These are phyloP conservation scores for Pseudonitzschia pungens DNA, from an alignment of 108 stramenopile genomes.

Conservation along the genomic window DNA sequence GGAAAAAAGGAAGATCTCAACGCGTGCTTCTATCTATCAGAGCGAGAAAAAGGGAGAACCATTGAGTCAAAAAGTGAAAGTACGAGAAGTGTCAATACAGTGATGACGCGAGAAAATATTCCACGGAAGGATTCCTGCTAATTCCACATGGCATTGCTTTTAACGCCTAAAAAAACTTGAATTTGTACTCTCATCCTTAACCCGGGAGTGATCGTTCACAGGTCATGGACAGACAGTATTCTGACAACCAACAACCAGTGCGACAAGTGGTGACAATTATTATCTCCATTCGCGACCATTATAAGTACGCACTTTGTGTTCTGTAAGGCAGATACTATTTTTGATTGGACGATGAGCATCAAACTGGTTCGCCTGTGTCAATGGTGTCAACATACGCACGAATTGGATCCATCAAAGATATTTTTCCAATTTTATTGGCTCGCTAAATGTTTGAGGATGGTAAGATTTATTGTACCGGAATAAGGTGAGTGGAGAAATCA, in stretches of 20 bases:
- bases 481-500: not conserved
- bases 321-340: not conserved
- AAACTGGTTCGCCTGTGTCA: not conserved
- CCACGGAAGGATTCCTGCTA: not conserved
- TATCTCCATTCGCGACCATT: not conserved
- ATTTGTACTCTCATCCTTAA: not conserved
- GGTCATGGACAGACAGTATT: not conserved
- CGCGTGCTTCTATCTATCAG: not conserved
- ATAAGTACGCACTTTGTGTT: not conserved
- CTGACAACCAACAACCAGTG: not conserved
- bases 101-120: not conserved
- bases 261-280: not conserved
- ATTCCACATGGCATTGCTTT: not conserved
- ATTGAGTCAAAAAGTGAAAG: not conserved
- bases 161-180: not conserved
- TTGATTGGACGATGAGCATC: not conserved
- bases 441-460: not conserved
- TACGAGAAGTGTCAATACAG: not conserved
- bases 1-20: not conserved
- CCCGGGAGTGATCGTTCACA: not conserved
- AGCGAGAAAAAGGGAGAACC: too few relatives aligned
- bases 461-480: not conserved
- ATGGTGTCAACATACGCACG: not conserved
- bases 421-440: not conserved
- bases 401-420: not conserved